Evolutionary conservation across 208 protist species (phyloP).

Genomic region (Balamuthia mandrillaris): DNA sequence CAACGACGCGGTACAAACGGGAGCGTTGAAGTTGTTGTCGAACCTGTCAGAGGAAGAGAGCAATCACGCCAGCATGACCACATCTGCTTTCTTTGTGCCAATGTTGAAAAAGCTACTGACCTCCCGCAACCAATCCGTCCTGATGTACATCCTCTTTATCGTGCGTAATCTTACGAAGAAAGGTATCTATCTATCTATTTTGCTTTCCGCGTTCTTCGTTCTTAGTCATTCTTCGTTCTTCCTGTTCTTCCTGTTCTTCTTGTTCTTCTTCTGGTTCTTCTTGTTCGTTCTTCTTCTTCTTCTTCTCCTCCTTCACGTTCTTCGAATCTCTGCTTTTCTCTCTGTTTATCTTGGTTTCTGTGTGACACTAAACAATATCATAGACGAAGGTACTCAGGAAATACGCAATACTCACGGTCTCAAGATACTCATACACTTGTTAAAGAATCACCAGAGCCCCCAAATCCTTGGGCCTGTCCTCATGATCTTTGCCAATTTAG

Average conservation of each 20-base stretch:
- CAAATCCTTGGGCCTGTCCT: neutral
- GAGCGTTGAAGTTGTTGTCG: neutral
- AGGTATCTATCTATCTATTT: neutral
- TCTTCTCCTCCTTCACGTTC: neutral
- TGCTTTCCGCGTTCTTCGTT: neutral
- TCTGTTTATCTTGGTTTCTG: too few species aligned
- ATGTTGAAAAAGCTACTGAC: neutral
- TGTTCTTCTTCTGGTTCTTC: too few species aligned
- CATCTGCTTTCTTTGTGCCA: neutral
- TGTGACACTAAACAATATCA: too few species aligned
- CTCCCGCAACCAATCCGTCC: neutral
- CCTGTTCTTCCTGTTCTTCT: too few species aligned
- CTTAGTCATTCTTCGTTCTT: neutral
- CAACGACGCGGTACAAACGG: neutral
- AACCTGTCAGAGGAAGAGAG: neutral
- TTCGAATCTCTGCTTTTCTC: too few species aligned
- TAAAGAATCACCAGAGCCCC: neutral
- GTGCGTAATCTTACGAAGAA: constrained; percentile 20
- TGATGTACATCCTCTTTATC: neutral
- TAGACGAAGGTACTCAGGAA: neutral
- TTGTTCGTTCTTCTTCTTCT: neutral
- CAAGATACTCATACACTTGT: neutral
- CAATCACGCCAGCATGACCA: neutral
- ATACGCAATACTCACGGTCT: neutral
- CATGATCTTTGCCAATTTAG: neutral